Conservation (phyloP, 2,329 filamentous ascomycete species). For the Alternaria incomplexa region DNA sequence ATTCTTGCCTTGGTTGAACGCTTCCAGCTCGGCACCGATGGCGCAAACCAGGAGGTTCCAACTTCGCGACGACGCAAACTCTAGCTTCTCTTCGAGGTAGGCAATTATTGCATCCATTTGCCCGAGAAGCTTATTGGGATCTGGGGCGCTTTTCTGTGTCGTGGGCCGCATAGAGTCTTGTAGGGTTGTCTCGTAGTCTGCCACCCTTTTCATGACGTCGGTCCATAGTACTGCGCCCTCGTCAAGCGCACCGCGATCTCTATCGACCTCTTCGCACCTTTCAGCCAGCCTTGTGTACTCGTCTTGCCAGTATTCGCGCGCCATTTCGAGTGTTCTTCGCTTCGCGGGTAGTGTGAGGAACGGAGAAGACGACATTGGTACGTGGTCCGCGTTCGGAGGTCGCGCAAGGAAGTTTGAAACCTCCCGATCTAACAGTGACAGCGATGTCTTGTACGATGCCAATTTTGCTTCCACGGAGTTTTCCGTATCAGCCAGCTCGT, state of each 20-base stretch:
- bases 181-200: conserved; percentile 69
- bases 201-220: conserved; percentile 64
- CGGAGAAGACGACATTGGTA: conserved; percentile 44
- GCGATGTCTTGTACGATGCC: conserved; percentile 71
- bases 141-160: conserved; percentile 19
- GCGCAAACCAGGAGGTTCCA: conserved; percentile 80
- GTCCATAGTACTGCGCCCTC: conserved; percentile 73
- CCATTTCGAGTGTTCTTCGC: conserved; percentile 72
- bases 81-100: conserved; percentile 62
- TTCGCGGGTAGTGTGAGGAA: conserved; percentile 68
- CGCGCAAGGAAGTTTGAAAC: conserved; percentile 64
- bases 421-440: conserved; percentile 69
- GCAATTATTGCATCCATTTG: conserved; percentile 64
- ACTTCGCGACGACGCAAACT: conserved; percentile 63
- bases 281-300: conserved; percentile 65
- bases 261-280: conserved; percentile 63
- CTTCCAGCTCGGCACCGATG: conserved; percentile 75
- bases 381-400: conserved; percentile 54
- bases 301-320: conserved; percentile 71
- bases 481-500: conserved; percentile 66
- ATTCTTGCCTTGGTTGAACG: conserved; percentile 65
- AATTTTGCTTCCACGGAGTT: conserved; percentile 74
- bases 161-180: conserved; percentile 58
- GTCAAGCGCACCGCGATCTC: conserved; percentile 69
- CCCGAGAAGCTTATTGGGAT: conserved; percentile 25